A percentile compares a stretch with the other conserved stretches of the same genome.
These are phyloP conservation scores for Colletotrichum noveboracense DNA, from an alignment of 2,329 filamentous ascomycete species.

Conservation along the genomic window DNA sequence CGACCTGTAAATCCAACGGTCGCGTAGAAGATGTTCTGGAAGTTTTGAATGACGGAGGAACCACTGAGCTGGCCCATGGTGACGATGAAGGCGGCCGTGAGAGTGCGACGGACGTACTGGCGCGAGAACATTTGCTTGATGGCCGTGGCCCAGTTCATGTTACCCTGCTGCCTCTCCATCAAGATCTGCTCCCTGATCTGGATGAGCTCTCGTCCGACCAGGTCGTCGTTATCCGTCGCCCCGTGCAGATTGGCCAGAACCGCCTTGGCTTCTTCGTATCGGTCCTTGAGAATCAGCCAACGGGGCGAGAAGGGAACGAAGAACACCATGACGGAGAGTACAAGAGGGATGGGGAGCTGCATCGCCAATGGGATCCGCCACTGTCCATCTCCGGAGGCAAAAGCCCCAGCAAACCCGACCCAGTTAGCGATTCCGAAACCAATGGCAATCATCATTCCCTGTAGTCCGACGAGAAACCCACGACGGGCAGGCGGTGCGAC, in stretches of 20 bases:
- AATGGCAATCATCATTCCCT: slow-evolving; percentile 28
- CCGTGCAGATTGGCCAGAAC: slow-evolving; percentile 24
- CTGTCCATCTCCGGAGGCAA: slow-evolving; percentile 30
- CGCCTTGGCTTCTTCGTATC: slow-evolving; percentile 22
- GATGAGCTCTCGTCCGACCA: slow-evolving; percentile 28
- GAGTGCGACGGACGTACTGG: slow-evolving; percentile 33
- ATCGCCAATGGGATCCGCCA: slow-evolving; percentile 31
- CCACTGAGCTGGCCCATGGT: slow-evolving; percentile 38
- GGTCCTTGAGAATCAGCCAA: slow-evolving; percentile 21
- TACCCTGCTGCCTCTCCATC: slow-evolving; percentile 27
- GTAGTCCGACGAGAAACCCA: slow-evolving; percentile 28
- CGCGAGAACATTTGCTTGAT: slow-evolving; percentile 26
- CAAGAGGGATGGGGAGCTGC: slow-evolving; percentile 26
- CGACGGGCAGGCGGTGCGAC: slow-evolving; percentile 27
- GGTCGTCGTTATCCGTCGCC: slow-evolving; percentile 22
- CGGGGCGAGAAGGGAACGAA: slow-evolving; percentile 30
- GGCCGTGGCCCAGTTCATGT: slow-evolving; percentile 22
- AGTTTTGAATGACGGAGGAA: slow-evolving; percentile 40
- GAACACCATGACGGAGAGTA: slow-evolving; percentile 25
- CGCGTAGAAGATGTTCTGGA: slow-evolving; percentile 39
- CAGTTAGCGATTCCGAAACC: slow-evolving; percentile 35
- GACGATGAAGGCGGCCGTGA: slow-evolving; percentile 36
- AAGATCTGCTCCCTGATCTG: slow-evolving; percentile 34
- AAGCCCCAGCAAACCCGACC: slow-evolving; percentile 39
- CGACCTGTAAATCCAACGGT: slow-evolving; percentile 36